Conservation (phyloP, 345 rosid species). For the Barbarea vulgaris region DNA sequence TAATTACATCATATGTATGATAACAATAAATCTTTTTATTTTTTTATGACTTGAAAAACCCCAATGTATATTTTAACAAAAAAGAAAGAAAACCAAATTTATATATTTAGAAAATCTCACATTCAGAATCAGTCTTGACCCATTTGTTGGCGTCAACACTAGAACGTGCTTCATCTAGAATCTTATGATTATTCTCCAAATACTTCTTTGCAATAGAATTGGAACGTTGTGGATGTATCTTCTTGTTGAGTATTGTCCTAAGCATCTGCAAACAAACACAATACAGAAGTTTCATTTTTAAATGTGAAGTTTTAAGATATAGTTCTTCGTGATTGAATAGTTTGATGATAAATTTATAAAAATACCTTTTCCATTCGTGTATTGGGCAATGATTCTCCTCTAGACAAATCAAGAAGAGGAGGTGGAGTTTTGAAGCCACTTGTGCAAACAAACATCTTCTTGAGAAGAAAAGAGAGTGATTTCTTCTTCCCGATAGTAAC, state of each 20-base stretch:
- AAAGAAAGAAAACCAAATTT: neutral
- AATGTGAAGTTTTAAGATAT: neutral
- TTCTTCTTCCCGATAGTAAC: slow-evolving; percentile 44
- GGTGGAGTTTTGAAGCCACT: slow-evolving; percentile 59
- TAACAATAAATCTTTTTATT: neutral
- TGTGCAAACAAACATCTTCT: slow-evolving; percentile 66
- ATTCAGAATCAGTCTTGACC: slow-evolving; percentile 88
- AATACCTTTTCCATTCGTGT: slow-evolving; percentile 73
- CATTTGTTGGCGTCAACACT: slow-evolving; percentile 59
- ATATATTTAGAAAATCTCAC: slow-evolving; percentile 47
- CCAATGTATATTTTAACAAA: too few species aligned
- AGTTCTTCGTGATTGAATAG: neutral
- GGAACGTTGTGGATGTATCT: slow-evolving; percentile 62
- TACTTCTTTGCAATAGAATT: slow-evolving; percentile 43
- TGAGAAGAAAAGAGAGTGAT: slow-evolving; percentile 62
- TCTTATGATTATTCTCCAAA: slow-evolving; percentile 44
- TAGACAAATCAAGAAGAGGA: slow-evolving; percentile 40
- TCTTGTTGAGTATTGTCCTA: slow-evolving; percentile 69
- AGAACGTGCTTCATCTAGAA: slow-evolving; percentile 42
- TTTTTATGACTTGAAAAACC: neutral
- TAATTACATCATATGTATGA: slow-evolving; percentile 11
- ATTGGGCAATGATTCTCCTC: slow-evolving; percentile 56
- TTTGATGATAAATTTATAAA: slow-evolving; percentile 6
- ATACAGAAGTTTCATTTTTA: neutral
- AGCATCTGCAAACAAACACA: slow-evolving; percentile 47